Evolutionary conservation across 306 rosid genomes (phyloP), one percentile per base, ranked within the genome.

Genomic region (Cucurbita pepo): DNA sequence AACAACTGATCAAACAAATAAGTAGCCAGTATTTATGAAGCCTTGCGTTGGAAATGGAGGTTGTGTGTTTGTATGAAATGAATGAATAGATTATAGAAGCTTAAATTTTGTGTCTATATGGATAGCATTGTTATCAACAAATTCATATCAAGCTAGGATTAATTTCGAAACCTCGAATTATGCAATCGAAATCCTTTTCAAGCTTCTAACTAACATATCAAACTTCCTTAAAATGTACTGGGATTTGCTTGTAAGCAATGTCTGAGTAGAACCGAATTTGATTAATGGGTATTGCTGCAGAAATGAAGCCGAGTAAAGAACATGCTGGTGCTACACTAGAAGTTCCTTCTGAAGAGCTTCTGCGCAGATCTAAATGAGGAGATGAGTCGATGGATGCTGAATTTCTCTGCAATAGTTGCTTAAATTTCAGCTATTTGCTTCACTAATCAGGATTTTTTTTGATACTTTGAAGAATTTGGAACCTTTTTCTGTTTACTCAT

Each of bases 311-410:
- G 6, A 76, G 62, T 51, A 88, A 85, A 81, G 96, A 82, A 8
- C 97, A 89, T 77, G 95, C 95, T 8, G 97, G 99, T 37, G 92
- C 96, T 65, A 91, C 90, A 36, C 83, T 91, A n/a, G 99, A 94
- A 84, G 59, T 90, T 80, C 97, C 97, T 18, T 82, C 97, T 0
- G 96, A 94, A 71, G 97, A 87, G 62, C 79, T 78, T 72, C 80
- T 85, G 43, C 70, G 75, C n/a, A 81, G 73, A 66, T 60, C 81
- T 41, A 76, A 3, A 13, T 66, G 18, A 66, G 16, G 36, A 64
- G 54, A 45, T 43, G 71, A 43, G 54, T 19, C 18, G 53, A 21
- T 43, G 11, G 55, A 44, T 21, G 55, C 55, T 66, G 72, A 48
- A 5, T 66, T 66, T 22, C 54, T 21, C 11, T 66, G 53, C 10